Evolutionary conservation across 208 protist species (phyloP), one percentile per base, ranked within the genome.

Genomic region (Crithidia mellificae): DNA sequence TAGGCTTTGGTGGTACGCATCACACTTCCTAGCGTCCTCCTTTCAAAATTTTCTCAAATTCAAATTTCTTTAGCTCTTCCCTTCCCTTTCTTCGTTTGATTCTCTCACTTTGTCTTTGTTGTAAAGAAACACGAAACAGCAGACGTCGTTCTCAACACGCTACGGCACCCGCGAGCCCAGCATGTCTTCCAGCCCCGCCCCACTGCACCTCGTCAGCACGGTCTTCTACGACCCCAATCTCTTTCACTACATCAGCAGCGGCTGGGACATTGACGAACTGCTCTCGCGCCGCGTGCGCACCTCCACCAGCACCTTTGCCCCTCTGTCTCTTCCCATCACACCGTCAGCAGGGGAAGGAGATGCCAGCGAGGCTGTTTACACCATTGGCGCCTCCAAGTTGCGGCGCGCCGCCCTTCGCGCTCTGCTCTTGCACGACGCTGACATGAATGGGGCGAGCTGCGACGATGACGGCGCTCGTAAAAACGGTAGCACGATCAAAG

Each of bases 171-270:
- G n/a, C n/a, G n/a, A n/a, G n/a, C n/a, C n/a, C n/a, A n/a, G n/a
- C n/a, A n/a, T n/a, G n/a, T n/a, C n/a, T n/a, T n/a, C n/a, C n/a
- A n/a, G n/a, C n/a, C n/a, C n/a, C n/a, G n/a, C n/a, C n/a, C n/a
- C n/a, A n/a, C n/a, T 22, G 7, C 15, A 9, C 17, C 39, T 69
- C 3, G 8, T 14, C 41, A 27, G 25, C 20, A 27, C 43, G 1
- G 56, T 72, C n/a, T 72, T 62, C 47, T 72, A 72, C 50, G 53
- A 72, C 50, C 66, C 66, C 3, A 24, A 57, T 46, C 20, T 72
- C 19, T 58, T 52, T 27, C 50, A 63, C 66, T 58, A 62, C 56
- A 4, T 72, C 1, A 57, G 44, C 32, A 47, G 56, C 24, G 66
- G 66, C 25, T 72, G 66, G 66, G 55, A 55, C 22, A 24, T 62